A percentile compares a stretch with the other conserved stretches of the same genome.
These are phyloP conservation scores for Apophysomyces elegans DNA, from an alignment of 371 early-diverging fungal genomes.

Conservation along the genomic window DNA sequence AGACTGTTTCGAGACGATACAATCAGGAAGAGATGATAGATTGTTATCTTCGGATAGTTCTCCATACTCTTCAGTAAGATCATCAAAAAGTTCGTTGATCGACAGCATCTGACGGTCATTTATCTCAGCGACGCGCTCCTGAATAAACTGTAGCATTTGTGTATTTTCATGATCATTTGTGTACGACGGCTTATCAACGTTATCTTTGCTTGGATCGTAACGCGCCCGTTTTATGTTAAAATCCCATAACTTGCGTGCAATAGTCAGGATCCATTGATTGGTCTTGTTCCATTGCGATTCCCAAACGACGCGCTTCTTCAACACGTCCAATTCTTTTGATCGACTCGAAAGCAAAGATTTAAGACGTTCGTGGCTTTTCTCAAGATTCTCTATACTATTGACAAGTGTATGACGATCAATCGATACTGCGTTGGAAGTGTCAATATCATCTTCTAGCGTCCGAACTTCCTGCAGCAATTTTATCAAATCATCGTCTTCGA, in stretches of 20 bases:
- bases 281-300: constrained; percentile 39
- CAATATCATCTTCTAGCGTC: constrained; percentile 40
- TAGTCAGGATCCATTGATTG: constrained; percentile 42
- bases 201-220: constrained; percentile 41
- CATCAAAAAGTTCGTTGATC: constrained; percentile 8
- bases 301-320: constrained; percentile 42
- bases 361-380: constrained; percentile 28
- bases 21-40: constrained; percentile 15
- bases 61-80: constrained; percentile 7
- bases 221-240: constrained; percentile 47
- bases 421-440: constrained; percentile 40
- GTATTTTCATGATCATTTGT: constrained; percentile 35
- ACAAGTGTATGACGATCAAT: constrained; percentile 41
- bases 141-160: constrained; percentile 38
- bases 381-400: constrained; percentile 32
- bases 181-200: constrained; percentile 42
- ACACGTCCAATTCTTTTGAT: constrained; percentile 31
- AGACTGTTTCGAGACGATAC: constrained; percentile 29
- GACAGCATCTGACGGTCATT: constrained; percentile 15
- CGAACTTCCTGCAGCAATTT: constrained; percentile 35
- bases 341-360: constrained; percentile 26
- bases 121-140: constrained; percentile 41
- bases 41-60: constrained; percentile 1
- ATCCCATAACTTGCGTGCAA: constrained; percentile 49
- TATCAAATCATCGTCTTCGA: constrained; percentile 46